Evolutionary conservation across 2,329 filamentous ascomycete genomes (phyloP), one percentile per base, ranked within the genome.

Genomic region (Cucurbitaria berberidis): DNA sequence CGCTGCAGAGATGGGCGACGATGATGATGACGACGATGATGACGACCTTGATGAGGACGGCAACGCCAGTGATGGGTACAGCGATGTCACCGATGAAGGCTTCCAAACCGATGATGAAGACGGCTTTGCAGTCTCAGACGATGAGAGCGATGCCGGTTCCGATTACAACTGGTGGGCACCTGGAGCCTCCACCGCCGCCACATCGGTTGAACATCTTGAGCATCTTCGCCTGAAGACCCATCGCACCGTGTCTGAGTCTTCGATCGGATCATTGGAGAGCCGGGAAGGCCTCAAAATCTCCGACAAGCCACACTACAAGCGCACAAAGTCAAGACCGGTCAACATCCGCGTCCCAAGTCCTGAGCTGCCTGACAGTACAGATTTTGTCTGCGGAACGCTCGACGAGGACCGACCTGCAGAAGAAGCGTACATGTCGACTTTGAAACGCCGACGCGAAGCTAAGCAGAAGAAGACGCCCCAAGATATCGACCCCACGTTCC

Each of bases 381-480:
- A 99, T 74, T 99, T 99, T 63, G 95, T 99, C n/a, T 98, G 95
- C 69, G 95, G 95, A 53, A 99, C 95, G 1, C 82, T 99, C 18
- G 95, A 99, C 62, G 95, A 99, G 75, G 95, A 99, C 69, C 87
- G 91, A 39, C 91, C 92, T 2, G 78, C 98, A n/a, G 95, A 99
- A 73, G 91, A 93, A 63, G 93, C 91, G 0, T 99, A 97, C 74
- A 84, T 96, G 50, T 90, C 90, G 2, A 91, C 89, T 66, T 83
- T 96, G 52, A 89, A 93, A 67, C 87, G 90, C 49, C 88, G 90
- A 62, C 89, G 92, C 64, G 88, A 88, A 41, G 87, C 89, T 62
- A 96, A 93, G 77, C 89, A 93, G 55, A 87, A 89, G 58, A 73
- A 86, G 26, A 91, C 93, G 26, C 93, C 95, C n/a, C 95, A 98